Evolutionary conservation across 257 asterid genomes (phyloP).

Genomic region (Ocimum tenuiflorum): DNA sequence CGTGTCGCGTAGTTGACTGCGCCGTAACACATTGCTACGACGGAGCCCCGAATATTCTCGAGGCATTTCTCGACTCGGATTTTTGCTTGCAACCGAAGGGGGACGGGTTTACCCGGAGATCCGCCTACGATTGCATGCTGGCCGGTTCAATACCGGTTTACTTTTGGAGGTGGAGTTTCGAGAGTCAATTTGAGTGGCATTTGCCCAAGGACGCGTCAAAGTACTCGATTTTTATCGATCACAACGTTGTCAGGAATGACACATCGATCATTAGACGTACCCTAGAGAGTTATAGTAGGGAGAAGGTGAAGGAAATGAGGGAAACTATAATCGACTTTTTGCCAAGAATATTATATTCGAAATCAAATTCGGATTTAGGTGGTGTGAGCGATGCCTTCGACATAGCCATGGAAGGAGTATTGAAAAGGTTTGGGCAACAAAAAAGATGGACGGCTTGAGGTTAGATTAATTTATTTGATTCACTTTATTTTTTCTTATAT

Average conservation of each 20-base stretch:
- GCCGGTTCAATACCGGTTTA: constrained; percentile 59
- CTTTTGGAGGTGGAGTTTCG: constrained; percentile 46
- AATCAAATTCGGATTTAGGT: constrained; percentile 25
- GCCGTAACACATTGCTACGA: constrained; percentile 36
- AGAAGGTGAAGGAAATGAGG: constrained; percentile 32
- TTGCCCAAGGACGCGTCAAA: constrained; percentile 26
- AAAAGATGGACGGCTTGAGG: not conserved
- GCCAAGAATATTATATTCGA: constrained; percentile 38
- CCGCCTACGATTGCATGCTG: constrained; percentile 51
- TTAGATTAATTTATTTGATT: not conserved
- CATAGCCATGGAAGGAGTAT: constrained; percentile 37
- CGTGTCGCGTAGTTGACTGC: constrained; percentile 41
- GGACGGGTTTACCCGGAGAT: constrained; percentile 52
- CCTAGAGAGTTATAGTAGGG: constrained; percentile 20
- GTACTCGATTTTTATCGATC: constrained; percentile 43
- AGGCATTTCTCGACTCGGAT: constrained; percentile 45
- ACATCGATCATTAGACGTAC: constrained; percentile 17
- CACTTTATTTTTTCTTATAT: not conserved
- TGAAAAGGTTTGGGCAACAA: constrained; percentile 31
- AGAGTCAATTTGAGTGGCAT: constrained; percentile 53
- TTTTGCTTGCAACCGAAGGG: constrained; percentile 64
- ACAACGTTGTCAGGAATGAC: constrained; percentile 36
- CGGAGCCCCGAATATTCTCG: constrained; percentile 47
- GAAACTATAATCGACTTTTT: constrained; percentile 25
- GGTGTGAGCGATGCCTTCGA: constrained; percentile 33